Conservation (phyloP, 306 rosid species). For the Vigna radiata region DNA sequence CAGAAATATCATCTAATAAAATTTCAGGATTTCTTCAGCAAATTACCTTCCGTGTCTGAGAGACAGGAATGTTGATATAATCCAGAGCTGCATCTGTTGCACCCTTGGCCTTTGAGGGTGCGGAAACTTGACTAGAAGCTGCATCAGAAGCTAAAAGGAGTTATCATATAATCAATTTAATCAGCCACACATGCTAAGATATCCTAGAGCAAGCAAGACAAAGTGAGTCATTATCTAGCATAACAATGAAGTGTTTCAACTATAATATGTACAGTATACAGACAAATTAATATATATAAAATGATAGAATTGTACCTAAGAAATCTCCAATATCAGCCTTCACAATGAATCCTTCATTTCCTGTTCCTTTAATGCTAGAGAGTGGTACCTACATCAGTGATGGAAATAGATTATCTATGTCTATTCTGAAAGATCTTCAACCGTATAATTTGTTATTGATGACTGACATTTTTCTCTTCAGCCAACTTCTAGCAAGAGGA, state of each 20-base stretch:
- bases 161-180: constrained; percentile 39
- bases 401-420: constrained; percentile 33
- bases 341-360: constrained; percentile 87
- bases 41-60: constrained; percentile 94
- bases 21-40: constrained; percentile 23
- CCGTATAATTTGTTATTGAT: constrained; percentile 30
- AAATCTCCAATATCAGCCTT: constrained; percentile 88
- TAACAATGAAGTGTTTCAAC: constrained; percentile 23
- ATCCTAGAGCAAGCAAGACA: constrained; percentile 37
- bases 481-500: constrained; percentile 95
- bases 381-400: constrained; percentile 66
- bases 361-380: constrained; percentile 94
- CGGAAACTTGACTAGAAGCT: constrained; percentile 81
- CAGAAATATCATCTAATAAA: constrained; percentile 21
- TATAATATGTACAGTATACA: constrained; percentile 20
- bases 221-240: constrained; percentile 20
- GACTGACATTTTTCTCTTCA: constrained; percentile 85
- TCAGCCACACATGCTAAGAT: constrained; percentile 24
- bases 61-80: constrained; percentile 81
- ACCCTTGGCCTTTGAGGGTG: constrained; percentile 74
- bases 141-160: constrained; percentile 38
- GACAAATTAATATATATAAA: constrained; percentile 12
- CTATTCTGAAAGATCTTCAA: constrained; percentile 18
- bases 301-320: constrained; percentile 69
- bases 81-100: constrained; percentile 66